Evolutionary conservation across 257 asterid genomes (phyloP).

Genomic region (Euphrasia confusa): DNA sequence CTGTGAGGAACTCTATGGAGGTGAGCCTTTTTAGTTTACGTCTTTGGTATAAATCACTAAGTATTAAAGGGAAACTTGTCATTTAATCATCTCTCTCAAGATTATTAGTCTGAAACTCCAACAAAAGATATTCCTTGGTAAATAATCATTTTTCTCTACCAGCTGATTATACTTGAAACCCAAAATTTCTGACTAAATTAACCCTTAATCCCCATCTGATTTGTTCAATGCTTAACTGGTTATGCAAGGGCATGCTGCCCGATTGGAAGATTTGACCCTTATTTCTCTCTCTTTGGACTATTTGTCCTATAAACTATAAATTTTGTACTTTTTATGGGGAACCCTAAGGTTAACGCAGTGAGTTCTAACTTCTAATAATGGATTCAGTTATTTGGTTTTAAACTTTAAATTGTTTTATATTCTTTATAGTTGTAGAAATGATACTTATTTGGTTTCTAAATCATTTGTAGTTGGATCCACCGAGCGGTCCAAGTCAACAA

Average conservation of each 20-base stretch:
- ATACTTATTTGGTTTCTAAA: neutral
- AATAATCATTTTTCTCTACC: too few relatives aligned
- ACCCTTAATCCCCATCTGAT: too few relatives aligned
- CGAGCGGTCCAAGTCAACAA: slow-evolving; percentile 47
- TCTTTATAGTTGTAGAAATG: slow-evolving; percentile 6
- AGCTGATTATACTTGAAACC: neutral
- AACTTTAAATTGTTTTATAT: neutral
- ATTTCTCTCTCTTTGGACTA: neutral
- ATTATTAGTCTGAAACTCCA: too few relatives aligned
- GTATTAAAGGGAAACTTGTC: neutral
- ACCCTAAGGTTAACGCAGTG: neutral
- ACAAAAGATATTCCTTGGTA: too few relatives aligned
- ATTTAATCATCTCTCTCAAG: too few relatives aligned
- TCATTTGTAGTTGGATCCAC: slow-evolving; percentile 49
- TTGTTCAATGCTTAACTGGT: too few relatives aligned
- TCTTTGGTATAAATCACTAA: slow-evolving; percentile 4
- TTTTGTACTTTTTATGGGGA: neutral
- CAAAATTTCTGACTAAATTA: neutral
- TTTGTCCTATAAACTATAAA: neutral
- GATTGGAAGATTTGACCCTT: too few relatives aligned
- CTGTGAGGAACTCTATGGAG: slow-evolving; percentile 64
- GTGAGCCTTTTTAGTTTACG: slow-evolving; percentile 31
- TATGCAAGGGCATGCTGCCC: too few relatives aligned
- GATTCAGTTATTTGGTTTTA: neutral
- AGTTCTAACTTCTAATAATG: neutral